These are phyloP conservation scores for Magnaporthiopsis rhizophila DNA, from an alignment of 2,329 filamentous ascomycete genomes.

Conservation along the genomic window DNA sequence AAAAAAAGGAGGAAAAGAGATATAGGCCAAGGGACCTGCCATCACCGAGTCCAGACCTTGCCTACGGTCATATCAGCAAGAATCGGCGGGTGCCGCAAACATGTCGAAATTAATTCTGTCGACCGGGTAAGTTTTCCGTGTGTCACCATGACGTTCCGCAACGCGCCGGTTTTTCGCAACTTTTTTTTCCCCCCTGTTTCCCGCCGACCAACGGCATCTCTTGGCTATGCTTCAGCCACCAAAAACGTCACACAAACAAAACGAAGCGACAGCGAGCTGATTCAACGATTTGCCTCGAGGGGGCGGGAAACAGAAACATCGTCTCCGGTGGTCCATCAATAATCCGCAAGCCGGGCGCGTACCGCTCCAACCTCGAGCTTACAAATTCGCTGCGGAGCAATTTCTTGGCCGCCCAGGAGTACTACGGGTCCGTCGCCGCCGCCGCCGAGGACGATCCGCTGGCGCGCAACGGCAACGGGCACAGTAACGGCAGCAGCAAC, in stretches of 20 bases:
- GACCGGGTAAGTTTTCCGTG: constrained; percentile 59
- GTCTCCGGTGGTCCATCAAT: constrained; percentile 78
- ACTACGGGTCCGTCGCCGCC: constrained; percentile 34
- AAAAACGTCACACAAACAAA: not conserved
- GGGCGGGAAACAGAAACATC: constrained; percentile 57
- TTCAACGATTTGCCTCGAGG: not conserved
- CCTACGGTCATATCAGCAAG: not conserved
- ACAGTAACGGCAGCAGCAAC: constrained; percentile 16
- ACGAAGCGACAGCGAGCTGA: not conserved
- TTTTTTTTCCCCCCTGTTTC: not conserved
- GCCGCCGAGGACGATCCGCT: constrained; percentile 20
- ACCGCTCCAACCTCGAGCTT: constrained; percentile 88
- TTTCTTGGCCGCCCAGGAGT: constrained; percentile 65
- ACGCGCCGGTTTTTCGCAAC: not conserved
- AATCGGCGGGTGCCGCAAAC: not conserved
- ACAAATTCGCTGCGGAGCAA: constrained; percentile 81
- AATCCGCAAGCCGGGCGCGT: constrained; percentile 67
- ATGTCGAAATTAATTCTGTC: constrained; percentile 79
- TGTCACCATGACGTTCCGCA: constrained; percentile 1
- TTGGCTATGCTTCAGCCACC: not conserved
- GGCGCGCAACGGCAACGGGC: constrained; percentile 20
- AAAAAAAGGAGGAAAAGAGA: not conserved
- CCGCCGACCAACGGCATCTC: not conserved
- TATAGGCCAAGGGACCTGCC: not conserved
- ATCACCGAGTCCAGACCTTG: not conserved